Base-by-base conservation (phyloP, 164 flowering plant species). In the Macadamia integrifolia region DNA sequence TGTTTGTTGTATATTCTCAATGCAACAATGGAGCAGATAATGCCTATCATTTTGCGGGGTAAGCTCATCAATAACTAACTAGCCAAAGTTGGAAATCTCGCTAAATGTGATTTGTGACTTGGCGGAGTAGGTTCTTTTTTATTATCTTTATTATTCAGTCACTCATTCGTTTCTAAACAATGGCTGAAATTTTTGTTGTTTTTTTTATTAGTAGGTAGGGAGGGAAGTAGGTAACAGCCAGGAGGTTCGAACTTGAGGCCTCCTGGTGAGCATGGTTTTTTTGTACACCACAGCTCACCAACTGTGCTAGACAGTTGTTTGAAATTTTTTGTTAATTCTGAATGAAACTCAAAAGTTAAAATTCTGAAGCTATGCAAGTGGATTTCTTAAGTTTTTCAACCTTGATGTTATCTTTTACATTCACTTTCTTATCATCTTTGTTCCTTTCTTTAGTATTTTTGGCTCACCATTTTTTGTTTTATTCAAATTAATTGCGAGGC, bases 401-500 rank as follows among this genome's bases (percentile, higher is more conserved):
- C 9, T 50, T 9, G 18, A 23, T 23, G 23, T 23, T 23, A 23
- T 23, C 23, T 64, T 6, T 56, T 31, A 23, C 18, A 18, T 66
- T 23, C 23, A 23, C 23, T 0, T 23, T 23, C 23, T 0, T 23
- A n/a, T 58, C n/a, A 52, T 4, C 6, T n/a, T 17, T 52, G 30
- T 50, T 52, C 8, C 42, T 30, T 7, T 6, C 3, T 62, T 29
- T 50, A 17, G 30, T 6, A 9, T 43, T 68, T 23, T 3, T 32
- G 46, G 9, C 3, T 46, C 32, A 31, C 13, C 9, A 4, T 31
- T 60, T 8, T 60, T 30, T 43, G 23, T 63, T 62, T 46, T 48
- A 30, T 23, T 23, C 23, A 59, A 48, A 60, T 32, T 50, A n/a
- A 23, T n/a, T 29, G 70, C 70, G 59, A 64, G 70, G 15, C 8